Base-by-base conservation (phyloP, 768 basidiomycete species). In the Collybiopsis confluens region DNA sequence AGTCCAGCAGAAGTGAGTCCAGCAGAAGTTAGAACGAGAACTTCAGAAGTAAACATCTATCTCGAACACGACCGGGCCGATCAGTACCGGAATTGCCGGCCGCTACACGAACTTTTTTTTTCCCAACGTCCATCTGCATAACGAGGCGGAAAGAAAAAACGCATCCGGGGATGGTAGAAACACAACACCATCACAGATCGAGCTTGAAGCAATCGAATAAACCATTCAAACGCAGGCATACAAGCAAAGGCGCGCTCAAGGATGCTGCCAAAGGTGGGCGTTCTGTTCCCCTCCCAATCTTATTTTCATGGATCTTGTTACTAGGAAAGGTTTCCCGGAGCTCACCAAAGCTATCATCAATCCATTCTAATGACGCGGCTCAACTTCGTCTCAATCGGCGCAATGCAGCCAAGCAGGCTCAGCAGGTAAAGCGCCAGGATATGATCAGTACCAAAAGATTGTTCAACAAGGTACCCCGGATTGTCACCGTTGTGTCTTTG, bases 401-500 rank as follows among this genome's bases (percentile, higher is more conserved):
- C 53, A 92, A 93, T 62, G 85, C 86, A 24, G 88, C 92, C 54
- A 92, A 92, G 64, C 94, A 98, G 69, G 71, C 78, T 0, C 92
- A 94, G 67, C 61, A 77, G 10, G 73, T 81, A 59, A 94, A 94
- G 67, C 80, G 87, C 23, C 77, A 78, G 45, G 75, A 82, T 3
- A 67, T 93, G 46, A 69, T 89, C 40, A 82, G 85, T 10, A 81
- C 86, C 15, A 83, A 83, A 38, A 82, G 87, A n/a, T 72, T 95
- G 24, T 94, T 93, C 67, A 84, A 72, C 52, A 78, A 85, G 10
- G 83, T 85, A 5, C 92, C 95, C 20, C 76, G 96, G 27, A 86
- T 98, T 37, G 87, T 98, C 10, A 86, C 92, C 0, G 80, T 98
- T 41, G 80, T 99, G 36, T 92, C 95, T 2, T 76, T 99, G 7